Evolutionary conservation across 1,284 basidiomycete species (phyloP), one percentile per base, ranked within the genome.

Genomic region (Fomitiporia mediterranea): DNA sequence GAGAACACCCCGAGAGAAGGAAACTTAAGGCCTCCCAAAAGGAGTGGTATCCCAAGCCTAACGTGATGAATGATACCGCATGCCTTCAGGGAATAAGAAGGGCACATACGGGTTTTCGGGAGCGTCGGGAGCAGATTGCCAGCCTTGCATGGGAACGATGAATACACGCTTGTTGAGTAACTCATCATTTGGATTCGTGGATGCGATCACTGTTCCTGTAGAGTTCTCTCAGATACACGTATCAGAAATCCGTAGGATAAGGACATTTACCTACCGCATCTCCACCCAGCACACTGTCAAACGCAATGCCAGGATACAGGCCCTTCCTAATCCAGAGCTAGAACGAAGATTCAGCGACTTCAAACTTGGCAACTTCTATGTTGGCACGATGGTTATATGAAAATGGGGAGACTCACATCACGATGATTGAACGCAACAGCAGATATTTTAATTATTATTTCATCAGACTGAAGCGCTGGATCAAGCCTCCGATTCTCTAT

Each of bases 361-460:
- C 17, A 52, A 11, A 32, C 4, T 6, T 28, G 19, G 35, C n/a
- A 7, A 21, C n/a, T 39, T 15, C 7, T n/a, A 17, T 30, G 23
- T 23, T 11, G 25, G n/a, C 30, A 55, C 2, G 19, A n/a, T n/a
- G n/a, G 1, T 13, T 13, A 11, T 9, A 19, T 27, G 17, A 40
- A 15, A 13, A 9, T 35, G 5, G 25, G 13, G 1, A n/a, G 7
- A 70, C 80, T 56, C 62, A 91, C 89, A 66, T 92, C 91, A 64
- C 86, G 74, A 61, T 84, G 86, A 67, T 93, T 93, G 73, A 89
- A 89, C n/a, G 79, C 82, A 0, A 78, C 86, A 7, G 89, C 88
- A 15, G 71, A 71, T 44, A 89, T 78, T 66, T 78, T 80, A 15
- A 91, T 83, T 2, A 90, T 72, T 1, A 91, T 67, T 65, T 89